Evolutionary conservation across 306 rosid species (phyloP).

Genomic region (Vicia faba): DNA sequence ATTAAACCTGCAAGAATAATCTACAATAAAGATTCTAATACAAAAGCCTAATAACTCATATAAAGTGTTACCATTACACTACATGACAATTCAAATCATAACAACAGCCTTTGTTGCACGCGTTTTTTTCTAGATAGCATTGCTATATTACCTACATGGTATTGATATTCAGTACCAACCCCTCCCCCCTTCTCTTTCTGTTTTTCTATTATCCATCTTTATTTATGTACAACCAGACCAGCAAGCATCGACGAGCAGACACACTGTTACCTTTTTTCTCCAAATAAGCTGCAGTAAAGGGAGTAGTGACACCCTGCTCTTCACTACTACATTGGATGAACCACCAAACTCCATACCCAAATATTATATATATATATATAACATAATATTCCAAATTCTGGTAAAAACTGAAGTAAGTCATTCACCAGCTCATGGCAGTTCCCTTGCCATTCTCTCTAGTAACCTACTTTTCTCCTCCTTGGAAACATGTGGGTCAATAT

Average conservation of each 20-base stretch:
- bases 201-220: conserved; percentile 33
- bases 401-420: conserved; percentile 20
- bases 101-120: background rate
- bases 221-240: conserved; percentile 38
- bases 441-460: conserved; percentile 57
- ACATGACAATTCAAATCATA: conserved; percentile 18
- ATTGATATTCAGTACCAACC: conserved; percentile 24
- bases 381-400: conserved; percentile 35
- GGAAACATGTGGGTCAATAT: conserved; percentile 62
- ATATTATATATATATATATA: conserved; percentile 25
- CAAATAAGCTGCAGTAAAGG: conserved; percentile 20
- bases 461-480: conserved; percentile 64
- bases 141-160: conserved; percentile 30
- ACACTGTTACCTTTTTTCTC: conserved; percentile 23
- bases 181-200: conserved; percentile 2
- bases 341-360: conserved; percentile 29
- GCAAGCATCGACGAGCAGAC: conserved; percentile 20
- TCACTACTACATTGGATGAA: conserved; percentile 20
- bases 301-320: background rate
- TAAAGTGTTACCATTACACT: background rate
- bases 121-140: background rate
- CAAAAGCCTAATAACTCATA: background rate
- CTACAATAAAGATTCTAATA: conserved; percentile 3
- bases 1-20: background rate
- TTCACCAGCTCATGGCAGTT: conserved; percentile 50